phyloP scores from a whole-genome alignment of 306 rosid species.

The Cucurbita pepo region DNA sequence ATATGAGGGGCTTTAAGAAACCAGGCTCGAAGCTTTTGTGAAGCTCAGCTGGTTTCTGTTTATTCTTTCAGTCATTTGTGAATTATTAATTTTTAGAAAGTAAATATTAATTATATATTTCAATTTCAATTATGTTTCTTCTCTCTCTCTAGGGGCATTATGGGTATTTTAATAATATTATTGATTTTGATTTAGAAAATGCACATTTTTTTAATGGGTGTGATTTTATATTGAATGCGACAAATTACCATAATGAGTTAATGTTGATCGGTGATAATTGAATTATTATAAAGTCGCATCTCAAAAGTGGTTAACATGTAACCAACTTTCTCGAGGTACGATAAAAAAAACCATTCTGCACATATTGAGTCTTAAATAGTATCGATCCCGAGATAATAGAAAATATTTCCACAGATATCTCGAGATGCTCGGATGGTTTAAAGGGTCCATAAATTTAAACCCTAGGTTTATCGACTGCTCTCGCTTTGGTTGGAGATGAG shows the following conservation, averaged over 20 bases:
- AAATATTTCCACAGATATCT: not conserved
- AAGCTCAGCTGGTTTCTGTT: constrained; percentile 88
- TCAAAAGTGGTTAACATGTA: not conserved
- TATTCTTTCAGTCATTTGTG: constrained; percentile 27
- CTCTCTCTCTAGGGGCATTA: not conserved
- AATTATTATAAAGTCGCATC: not conserved
- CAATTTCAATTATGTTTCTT: not conserved
- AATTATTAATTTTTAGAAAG: constrained; percentile 12
- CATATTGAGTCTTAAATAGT: not conserved
- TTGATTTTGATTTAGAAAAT: not conserved
- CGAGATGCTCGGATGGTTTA: not conserved
- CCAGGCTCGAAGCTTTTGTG: constrained; percentile 75
- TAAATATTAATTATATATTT: not conserved
- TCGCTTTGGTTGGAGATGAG: no score
- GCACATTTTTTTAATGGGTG: not conserved
- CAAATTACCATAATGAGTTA: not conserved
- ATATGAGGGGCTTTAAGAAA: constrained; percentile 41
- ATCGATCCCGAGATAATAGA: not conserved
- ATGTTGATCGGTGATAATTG: not conserved
- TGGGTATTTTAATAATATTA: not conserved
- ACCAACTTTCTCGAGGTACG: no score
- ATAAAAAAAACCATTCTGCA: no score
- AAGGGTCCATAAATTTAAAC: not conserved
- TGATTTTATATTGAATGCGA: not conserved
- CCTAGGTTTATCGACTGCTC: not conserved